Conservation (phyloP, 2,329 filamentous ascomycete genomes). For the Verticillium zaregamsianum region DNA sequence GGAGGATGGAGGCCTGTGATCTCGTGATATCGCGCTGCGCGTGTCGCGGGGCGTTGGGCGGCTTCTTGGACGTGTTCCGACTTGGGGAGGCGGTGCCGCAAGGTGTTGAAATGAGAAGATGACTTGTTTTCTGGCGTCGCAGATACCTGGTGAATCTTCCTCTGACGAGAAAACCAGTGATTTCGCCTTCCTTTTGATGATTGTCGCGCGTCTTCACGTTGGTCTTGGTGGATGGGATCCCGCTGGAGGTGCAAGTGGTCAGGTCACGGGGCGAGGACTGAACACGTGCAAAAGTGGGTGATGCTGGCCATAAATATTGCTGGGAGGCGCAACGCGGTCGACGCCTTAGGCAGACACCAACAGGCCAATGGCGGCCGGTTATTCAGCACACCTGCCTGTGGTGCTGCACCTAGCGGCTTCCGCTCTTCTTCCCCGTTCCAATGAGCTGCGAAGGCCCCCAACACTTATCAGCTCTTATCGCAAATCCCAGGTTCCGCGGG, state of each 20-base stretch:
- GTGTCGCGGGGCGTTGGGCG: constrained; percentile 1
- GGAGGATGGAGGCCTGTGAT: constrained; percentile 23
- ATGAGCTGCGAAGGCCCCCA: background rate
- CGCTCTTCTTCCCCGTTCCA: background rate
- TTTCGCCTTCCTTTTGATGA: background rate
- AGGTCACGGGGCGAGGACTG: constrained; percentile 33
- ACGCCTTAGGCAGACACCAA: constrained; percentile 11
- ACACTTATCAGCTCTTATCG: background rate
- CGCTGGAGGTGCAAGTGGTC: constrained; percentile 1
- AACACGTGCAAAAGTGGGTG: constrained; percentile 36
- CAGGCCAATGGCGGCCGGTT: constrained; percentile 7
- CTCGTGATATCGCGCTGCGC: constrained; percentile 43
- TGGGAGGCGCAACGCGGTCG: background rate
- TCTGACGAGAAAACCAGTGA: background rate
- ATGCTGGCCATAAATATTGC: constrained; percentile 30
- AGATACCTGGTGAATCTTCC: background rate
- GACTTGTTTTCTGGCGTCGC: constrained; percentile 4
- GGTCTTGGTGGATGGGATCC: background rate
- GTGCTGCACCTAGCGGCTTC: constrained; percentile 6
- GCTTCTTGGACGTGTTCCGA: background rate
- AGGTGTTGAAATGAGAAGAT: constrained; percentile 6
- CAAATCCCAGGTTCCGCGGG: background rate
- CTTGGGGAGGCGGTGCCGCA: background rate
- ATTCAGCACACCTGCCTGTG: constrained; percentile 6
- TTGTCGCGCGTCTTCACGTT: background rate